A percentile compares a stretch with the other conserved stretches of the same genome.
Conservation (phyloP, 352 stramenopile species). For the Phytophthora citrophthora region DNA sequence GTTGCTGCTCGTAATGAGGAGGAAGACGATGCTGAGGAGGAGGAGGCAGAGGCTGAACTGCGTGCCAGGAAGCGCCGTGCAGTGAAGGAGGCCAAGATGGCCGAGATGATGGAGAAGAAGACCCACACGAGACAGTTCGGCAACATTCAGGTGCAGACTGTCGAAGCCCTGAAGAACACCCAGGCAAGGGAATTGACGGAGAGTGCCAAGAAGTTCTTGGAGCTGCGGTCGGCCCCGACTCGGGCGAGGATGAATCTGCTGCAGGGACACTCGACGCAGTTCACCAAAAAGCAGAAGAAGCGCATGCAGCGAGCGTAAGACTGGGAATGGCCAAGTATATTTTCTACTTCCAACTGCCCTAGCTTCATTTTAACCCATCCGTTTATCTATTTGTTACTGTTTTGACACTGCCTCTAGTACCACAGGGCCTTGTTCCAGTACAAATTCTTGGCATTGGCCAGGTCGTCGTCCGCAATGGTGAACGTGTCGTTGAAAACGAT, state of each 20-base stretch:
- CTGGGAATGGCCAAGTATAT: too few relatives aligned
- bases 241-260: conserved; percentile 70
- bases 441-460: conserved; percentile 23
- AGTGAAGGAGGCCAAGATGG: conserved; percentile 28
- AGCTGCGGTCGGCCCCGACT: conserved; percentile 54
- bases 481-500: conserved; percentile 38
- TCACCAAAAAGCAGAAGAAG: conserved; percentile 79
- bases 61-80: conserved; percentile 35
- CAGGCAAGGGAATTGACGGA: conserved; percentile 53
- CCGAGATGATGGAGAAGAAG: conserved; percentile 47
- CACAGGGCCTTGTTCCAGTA: conserved; percentile 39
- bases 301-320: conserved; percentile 19
- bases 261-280: conserved; percentile 69
- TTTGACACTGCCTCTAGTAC: conserved; percentile 15
- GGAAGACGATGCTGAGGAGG: conserved; percentile 53
- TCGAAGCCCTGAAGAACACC: conserved; percentile 49
- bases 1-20: conserved; percentile 73
- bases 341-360: too few relatives aligned
- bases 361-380: too few relatives aligned
- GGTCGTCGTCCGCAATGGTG: conserved; percentile 18
- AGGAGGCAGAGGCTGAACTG: conserved; percentile 34
- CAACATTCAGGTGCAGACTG: conserved; percentile 76
- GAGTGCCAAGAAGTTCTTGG: conserved; percentile 60
- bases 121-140: conserved; percentile 80
- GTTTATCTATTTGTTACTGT: too few relatives aligned